A percentile compares a stretch with the other conserved stretches of the same genome.
phyloP scores from a whole-genome alignment of 2,329 filamentous ascomycete species.

The Aspergillus texensis region DNA sequence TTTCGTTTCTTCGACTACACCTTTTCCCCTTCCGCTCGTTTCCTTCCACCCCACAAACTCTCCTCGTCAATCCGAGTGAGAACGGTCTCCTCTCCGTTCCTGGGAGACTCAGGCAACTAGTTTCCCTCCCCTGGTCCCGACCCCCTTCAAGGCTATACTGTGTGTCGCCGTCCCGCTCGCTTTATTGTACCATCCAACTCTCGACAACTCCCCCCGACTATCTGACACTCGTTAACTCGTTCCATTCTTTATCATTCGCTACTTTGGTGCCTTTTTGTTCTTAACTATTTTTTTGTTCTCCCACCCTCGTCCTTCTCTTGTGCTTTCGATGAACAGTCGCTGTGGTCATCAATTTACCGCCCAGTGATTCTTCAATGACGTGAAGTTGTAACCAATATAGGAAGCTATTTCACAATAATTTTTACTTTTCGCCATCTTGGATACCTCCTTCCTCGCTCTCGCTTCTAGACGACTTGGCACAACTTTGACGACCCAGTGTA shows the following conservation, averaged over 20 bases:
- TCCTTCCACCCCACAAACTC: background rate
- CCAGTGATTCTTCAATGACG: constrained; percentile 24
- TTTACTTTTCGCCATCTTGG: constrained; percentile 8
- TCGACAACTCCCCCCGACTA: constrained; percentile 14
- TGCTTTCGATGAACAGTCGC: constrained; percentile 16
- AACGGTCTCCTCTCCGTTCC: constrained; percentile 8
- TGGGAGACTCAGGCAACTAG: constrained; percentile 16
- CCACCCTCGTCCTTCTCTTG: constrained; percentile 9
- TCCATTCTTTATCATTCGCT: constrained; percentile 18
- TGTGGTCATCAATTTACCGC: constrained; percentile 14
- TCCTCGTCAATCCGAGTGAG: constrained; percentile 10
- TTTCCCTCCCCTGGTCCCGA: background rate
- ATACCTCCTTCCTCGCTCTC: constrained; percentile 3
- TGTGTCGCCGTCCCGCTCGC: constrained; percentile 38
- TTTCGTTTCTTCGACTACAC: constrained; percentile 3
- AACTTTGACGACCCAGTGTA: constrained; percentile 15
- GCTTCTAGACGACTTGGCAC: constrained; percentile 11
- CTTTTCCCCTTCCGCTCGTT: constrained; percentile 14
- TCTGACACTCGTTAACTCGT: constrained; percentile 15
- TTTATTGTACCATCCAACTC: constrained; percentile 18
- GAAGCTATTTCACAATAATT: constrained; percentile 12
- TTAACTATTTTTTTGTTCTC: constrained; percentile 12
- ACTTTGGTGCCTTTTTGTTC: constrained; percentile 7
- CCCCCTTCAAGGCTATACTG: constrained; percentile 30
- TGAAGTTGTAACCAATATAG: constrained; percentile 21